Percentiles rank a stretch among this genome's conserved stretches.
phyloP scores from a whole-genome alignment of 257 asterid genomes.

The Jacaranda copaia region DNA sequence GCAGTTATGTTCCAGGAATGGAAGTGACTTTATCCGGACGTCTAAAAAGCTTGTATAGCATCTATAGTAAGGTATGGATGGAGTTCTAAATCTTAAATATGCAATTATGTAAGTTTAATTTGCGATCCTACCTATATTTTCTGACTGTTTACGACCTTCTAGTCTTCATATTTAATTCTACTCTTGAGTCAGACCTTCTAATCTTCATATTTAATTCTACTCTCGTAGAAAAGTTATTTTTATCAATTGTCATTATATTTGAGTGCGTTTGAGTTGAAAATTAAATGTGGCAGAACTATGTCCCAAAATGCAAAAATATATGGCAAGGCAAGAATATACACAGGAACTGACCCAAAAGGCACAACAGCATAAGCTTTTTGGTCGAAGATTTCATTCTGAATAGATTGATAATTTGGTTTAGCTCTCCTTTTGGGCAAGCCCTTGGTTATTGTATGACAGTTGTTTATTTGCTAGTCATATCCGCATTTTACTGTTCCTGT shows the following conservation, averaged over 20 bases:
- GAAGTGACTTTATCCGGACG: constrained; percentile 95
- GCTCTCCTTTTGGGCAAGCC: constrained; percentile 18
- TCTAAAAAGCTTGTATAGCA: constrained; percentile 90
- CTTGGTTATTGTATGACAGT: not conserved
- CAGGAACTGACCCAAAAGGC: no score
- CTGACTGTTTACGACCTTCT: not conserved
- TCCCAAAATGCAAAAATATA: constrained; percentile 14
- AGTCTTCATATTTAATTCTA: not conserved
- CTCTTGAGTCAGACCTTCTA: no score
- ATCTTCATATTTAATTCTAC: no score
- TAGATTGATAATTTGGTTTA: not conserved
- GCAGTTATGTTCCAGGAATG: constrained; percentile 98
- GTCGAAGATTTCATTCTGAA: constrained; percentile 8
- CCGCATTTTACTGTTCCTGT: constrained; percentile 5
- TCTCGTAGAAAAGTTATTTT: constrained; percentile 11
- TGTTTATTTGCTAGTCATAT: not conserved
- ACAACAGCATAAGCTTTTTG: not conserved
- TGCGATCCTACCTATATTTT: no score
- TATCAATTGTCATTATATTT: not conserved
- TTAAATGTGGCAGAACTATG: constrained; percentile 32
- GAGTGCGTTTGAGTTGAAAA: constrained; percentile 7
- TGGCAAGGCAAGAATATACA: constrained; percentile 31
- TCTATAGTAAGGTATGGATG: constrained; percentile 80
- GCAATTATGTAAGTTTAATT: not conserved
- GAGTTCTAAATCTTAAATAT: constrained; percentile 20